Percentiles rank a stretch among this genome's conserved stretches.
Conservation (phyloP, 139 green algal genomes). For the Coccomyxa sp. region DNA sequence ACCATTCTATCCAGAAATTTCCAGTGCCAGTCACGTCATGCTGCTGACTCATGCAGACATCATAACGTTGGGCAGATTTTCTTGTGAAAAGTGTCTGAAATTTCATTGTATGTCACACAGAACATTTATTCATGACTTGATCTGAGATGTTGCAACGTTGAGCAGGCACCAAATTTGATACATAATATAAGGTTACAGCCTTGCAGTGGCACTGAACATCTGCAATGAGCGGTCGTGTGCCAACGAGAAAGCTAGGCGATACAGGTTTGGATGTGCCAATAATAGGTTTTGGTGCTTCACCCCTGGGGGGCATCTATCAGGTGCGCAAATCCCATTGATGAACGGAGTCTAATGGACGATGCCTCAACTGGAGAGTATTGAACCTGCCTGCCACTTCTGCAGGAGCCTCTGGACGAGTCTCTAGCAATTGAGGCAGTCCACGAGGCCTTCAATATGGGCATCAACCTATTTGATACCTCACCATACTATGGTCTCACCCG, state of each 20-base stretch:
- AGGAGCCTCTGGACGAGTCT: conserved; percentile 63
- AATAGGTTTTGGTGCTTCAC: conserved; percentile 88
- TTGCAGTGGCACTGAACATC: too few relatives aligned
- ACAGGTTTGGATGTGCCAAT: conserved; percentile 86
- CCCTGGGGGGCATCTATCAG: conserved; percentile 83
- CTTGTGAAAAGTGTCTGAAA: too few relatives aligned
- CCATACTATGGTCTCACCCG: conserved; percentile 86
- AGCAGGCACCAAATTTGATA: too few relatives aligned
- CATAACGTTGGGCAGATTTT: too few relatives aligned
- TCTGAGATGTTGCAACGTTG: too few relatives aligned
- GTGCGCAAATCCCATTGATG: conserved; percentile 12
- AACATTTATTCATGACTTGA: too few relatives aligned
- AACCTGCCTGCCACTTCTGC: background rate
- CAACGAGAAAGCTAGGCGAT: conserved; percentile 59
- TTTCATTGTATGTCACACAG: too few relatives aligned
- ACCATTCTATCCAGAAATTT: too few relatives aligned
- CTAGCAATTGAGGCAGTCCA: conserved; percentile 66
- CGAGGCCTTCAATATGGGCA: conserved; percentile 71
- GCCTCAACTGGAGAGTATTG: background rate
- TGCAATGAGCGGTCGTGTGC: conserved; percentile 33
- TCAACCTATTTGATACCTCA: conserved; percentile 97
- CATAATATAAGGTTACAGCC: too few relatives aligned
- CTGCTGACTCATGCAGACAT: too few relatives aligned
- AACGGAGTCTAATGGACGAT: background rate
- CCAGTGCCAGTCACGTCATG: too few relatives aligned